These are phyloP conservation scores for Austroboletus niveus DNA, from an alignment of 1,284 basidiomycete genomes.

Conservation along the genomic window DNA sequence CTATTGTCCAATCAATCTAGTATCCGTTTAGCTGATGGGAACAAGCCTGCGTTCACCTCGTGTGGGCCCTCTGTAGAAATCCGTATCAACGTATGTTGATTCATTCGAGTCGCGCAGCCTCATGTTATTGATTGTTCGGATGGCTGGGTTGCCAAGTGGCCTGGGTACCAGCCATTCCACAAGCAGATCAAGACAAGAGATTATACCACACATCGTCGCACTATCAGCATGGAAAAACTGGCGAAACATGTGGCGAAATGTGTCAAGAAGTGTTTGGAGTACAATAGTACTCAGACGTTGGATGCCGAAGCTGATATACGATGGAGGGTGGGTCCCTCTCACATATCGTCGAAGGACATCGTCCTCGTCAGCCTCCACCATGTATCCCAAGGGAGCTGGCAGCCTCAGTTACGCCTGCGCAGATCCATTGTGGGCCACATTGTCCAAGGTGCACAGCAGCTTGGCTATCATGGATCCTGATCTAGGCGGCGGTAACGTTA, in stretches of 20 bases:
- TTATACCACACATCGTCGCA: conserved; percentile 60
- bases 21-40: conserved; percentile 41
- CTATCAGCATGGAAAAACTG: conserved; percentile 58
- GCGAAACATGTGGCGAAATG: conserved; percentile 61
- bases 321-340: conserved; percentile 53
- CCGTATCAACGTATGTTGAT: conserved; percentile 39
- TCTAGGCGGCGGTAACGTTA: neutral
- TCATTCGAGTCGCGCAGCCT: conserved; percentile 25
- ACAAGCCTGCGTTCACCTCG: conserved; percentile 58
- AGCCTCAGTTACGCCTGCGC: conserved; percentile 59
- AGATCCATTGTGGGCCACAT: neutral
- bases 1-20: conserved; percentile 40
- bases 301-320: conserved; percentile 3
- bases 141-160: conserved; percentile 48
- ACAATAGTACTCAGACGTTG: conserved; percentile 2
- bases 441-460: neutral
- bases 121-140: conserved; percentile 31
- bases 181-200: conserved; percentile 69
- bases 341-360: conserved; percentile 59
- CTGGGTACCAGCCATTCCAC: conserved; percentile 65
- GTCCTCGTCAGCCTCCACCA: conserved; percentile 70
- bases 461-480: neutral
- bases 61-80: conserved; percentile 70
- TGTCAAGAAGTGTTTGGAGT: conserved; percentile 26
- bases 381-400: conserved; percentile 73